Evolutionary conservation across 805 yeast genomes (phyloP).

Genomic region (Candida jianshihensis): DNA sequence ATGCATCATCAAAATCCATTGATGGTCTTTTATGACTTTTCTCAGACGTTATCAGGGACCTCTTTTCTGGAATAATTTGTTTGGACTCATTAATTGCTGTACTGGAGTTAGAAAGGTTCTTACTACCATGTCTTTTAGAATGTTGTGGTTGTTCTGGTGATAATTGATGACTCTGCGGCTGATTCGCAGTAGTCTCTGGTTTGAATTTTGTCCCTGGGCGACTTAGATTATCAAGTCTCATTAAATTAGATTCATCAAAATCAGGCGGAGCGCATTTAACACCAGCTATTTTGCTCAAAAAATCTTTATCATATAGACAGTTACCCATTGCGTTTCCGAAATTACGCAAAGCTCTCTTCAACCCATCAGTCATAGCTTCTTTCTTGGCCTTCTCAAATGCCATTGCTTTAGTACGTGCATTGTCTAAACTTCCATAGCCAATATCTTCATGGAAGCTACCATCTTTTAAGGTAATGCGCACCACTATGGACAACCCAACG

Average conservation of each 20-base stretch:
- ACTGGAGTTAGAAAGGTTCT: background rate
- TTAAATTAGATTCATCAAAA: conserved; percentile 35
- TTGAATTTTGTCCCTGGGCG: conserved; percentile 12
- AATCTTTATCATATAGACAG: conserved; percentile 74
- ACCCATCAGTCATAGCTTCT: conserved; percentile 78
- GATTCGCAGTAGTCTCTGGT: conserved; percentile 2
- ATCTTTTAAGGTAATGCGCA: conserved; percentile 64
- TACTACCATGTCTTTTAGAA: too few relatives aligned
- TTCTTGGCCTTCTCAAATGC: conserved; percentile 83
- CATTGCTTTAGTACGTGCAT: conserved; percentile 60
- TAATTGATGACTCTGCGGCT: conserved; percentile 1
- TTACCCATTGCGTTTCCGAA: conserved; percentile 82
- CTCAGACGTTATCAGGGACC: conserved; percentile 3
- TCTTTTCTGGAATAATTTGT: conserved; percentile 13
- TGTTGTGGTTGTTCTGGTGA: conserved; percentile 3
- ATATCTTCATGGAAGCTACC: conserved; percentile 80
- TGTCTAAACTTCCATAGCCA: conserved; percentile 80
- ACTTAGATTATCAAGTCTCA: conserved; percentile 23
- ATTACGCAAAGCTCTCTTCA: conserved; percentile 70
- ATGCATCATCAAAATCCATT: conserved; percentile 25
- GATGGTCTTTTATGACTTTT: conserved; percentile 1
- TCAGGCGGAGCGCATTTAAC: conserved; percentile 39
- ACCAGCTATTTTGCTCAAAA: conserved; percentile 38
- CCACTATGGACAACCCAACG: conserved; percentile 66
- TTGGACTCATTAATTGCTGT: background rate